Evolutionary conservation across 768 basidiomycete genomes (phyloP), one percentile per base, ranked within the genome.

Genomic region (Kwoniella dejecticola): DNA sequence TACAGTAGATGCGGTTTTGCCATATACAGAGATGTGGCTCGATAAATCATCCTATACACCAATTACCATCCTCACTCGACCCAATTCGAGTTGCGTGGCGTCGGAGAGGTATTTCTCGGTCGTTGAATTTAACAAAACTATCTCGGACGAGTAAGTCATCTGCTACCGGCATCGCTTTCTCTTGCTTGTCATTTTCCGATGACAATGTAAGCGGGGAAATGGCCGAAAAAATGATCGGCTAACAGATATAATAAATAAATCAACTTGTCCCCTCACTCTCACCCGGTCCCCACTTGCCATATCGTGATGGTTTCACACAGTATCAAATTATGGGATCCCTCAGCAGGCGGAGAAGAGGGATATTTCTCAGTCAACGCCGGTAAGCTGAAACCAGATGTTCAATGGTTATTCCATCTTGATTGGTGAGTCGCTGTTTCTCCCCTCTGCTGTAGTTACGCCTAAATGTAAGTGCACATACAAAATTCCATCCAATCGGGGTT

Each of bases 381-480:
- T 4, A 29, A 31, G 5, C 30, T 57, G 13, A 3, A 31, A 3
- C 0, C 4, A 7, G 27, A 57, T 31, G 15, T 29, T 26, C 17
- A 36, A 23, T 57, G 30, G 42, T 44, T 57, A 15, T 57, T 31
- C 29, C 45, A 57, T 30, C 55, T 57, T 27, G 54, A 42, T 21
- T 56, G 40, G 54, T 42, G 13, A 10, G 54, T 45, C 33, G 15
- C 7, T 36, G 7, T 36, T 36, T 7, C 15, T 36, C 33, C 15
- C 33, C 7, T n/a, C n/a, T n/a, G n/a, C n/a, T n/a, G n/a, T n/a
- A n/a, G n/a, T n/a, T n/a, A n/a, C n/a, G n/a, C n/a, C n/a, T n/a
- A n/a, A n/a, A n/a, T n/a, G n/a, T n/a, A n/a, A n/a, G n/a, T n/a
- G n/a, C n/a, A n/a, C n/a, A n/a, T n/a, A n/a, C n/a, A n/a, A n/a